Evolutionary conservation across 805 yeast genomes (phyloP).

Genomic region (Sungouiozyma intestinalis): DNA sequence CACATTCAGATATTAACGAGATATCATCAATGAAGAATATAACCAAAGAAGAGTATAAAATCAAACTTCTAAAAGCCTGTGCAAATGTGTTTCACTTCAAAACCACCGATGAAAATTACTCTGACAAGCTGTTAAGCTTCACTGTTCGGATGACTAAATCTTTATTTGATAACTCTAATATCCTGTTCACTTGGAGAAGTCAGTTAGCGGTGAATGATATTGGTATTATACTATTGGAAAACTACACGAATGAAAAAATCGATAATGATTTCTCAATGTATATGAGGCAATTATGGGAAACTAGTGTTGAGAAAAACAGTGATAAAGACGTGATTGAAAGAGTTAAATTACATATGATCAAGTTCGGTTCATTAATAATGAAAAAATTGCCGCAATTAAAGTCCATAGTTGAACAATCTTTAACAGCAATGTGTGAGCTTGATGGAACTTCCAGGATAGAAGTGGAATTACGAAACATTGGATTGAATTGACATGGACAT

Average conservation of each 20-base stretch:
- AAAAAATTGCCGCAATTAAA: slow-evolving; percentile 8
- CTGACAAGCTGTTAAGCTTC: slow-evolving; percentile 19
- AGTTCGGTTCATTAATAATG: slow-evolving; percentile 27
- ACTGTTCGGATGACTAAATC: slow-evolving; percentile 20
- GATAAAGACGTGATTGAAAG: slow-evolving; percentile 40
- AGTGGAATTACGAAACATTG: slow-evolving; percentile 25
- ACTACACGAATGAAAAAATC: slow-evolving; percentile 4
- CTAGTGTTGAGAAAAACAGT: slow-evolving; percentile 26
- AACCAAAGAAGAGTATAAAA: slow-evolving; percentile 39
- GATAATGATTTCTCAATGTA: background rate
- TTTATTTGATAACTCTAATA: slow-evolving; percentile 21
- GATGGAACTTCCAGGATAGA: slow-evolving; percentile 42
- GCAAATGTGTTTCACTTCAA: slow-evolving; percentile 26
- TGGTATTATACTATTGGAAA: slow-evolving; percentile 18
- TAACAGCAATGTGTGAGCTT: slow-evolving; percentile 19
- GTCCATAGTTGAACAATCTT: slow-evolving; percentile 13
- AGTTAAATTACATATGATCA: slow-evolving; percentile 43
- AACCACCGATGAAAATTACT: slow-evolving; percentile 8
- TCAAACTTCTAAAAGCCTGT: slow-evolving; percentile 30
- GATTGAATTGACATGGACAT: slow-evolving; percentile 3
- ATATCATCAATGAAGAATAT: slow-evolving; percentile 35
- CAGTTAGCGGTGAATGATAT: slow-evolving; percentile 38
- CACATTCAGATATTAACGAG: slow-evolving; percentile 25
- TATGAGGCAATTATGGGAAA: slow-evolving; percentile 6
- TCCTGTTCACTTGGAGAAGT: slow-evolving; percentile 50